Conservation (phyloP, 2,329 filamentous ascomycete species). For the Penicillium sp. region DNA sequence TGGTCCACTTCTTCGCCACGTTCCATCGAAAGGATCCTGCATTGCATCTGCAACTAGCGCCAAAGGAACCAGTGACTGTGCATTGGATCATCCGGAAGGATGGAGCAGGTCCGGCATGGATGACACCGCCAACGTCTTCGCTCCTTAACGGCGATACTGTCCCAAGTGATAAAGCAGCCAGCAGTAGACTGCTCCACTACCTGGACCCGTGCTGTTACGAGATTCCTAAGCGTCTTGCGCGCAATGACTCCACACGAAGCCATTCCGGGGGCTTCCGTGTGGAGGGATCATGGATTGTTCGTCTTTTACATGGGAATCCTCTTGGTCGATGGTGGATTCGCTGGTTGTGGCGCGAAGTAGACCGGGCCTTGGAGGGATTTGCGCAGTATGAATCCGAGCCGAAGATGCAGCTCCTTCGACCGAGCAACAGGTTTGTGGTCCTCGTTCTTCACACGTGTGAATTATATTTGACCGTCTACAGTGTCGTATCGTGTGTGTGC, state of each 20-base stretch:
- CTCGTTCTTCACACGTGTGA: too few relatives aligned
- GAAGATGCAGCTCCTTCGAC: constrained; percentile 32
- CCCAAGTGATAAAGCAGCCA: constrained; percentile 34
- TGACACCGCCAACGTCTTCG: constrained; percentile 29
- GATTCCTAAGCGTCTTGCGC: constrained; percentile 24
- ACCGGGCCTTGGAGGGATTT: constrained; percentile 18
- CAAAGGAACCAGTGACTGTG: constrained; percentile 26
- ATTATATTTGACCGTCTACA: constrained; percentile 5
- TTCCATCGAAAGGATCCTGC: constrained; percentile 27
- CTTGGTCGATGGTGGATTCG: constrained; percentile 30
- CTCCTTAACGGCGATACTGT: constrained; percentile 26
- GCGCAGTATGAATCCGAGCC: constrained; percentile 27
- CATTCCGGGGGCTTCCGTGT: constrained; percentile 10
- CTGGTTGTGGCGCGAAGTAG: constrained; percentile 30
- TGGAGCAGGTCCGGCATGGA: constrained; percentile 33
- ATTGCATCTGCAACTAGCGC: constrained; percentile 19
- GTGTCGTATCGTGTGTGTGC: constrained; percentile 30
- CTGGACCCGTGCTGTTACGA: constrained; percentile 29
- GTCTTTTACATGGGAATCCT: constrained; percentile 31
- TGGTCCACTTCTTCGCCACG: constrained; percentile 36
- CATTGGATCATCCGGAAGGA: constrained; percentile 35
- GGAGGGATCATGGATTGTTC: constrained; percentile 32
- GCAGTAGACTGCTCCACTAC: constrained; percentile 29
- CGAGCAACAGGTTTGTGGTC: constrained; percentile 22
- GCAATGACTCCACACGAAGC: background rate